Base-by-base conservation (phyloP, 345 rosid genomes). In the Moringa oleifera region DNA sequence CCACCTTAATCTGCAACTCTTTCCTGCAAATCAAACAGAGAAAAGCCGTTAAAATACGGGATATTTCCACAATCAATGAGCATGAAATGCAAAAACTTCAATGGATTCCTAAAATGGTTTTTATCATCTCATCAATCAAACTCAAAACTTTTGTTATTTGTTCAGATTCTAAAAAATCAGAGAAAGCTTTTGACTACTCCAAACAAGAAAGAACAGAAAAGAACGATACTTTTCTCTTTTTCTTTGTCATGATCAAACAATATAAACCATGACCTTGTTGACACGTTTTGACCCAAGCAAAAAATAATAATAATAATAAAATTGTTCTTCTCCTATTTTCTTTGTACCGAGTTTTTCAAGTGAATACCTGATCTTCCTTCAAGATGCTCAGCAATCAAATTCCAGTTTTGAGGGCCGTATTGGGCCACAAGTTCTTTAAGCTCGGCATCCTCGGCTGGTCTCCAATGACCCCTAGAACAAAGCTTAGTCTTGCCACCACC, bases 1-100 rank as follows among this genome's bases (percentile, higher is more conserved):
- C 97, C 98, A 93, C 73, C 98, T 88, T 66, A 93, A 74, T 55
- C 98, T 86, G 63, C 98, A 93, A 63, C 98, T 93, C 68, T 93
- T 90, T 58, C 98, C 97, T 92, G 79, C 41, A 74, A 69, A 68
- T 21, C 55, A 33, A 53, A 64, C 18, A 33, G 23, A 8, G 23
- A 61, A 4, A 67, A n/a, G 13, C 1, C 20, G 19, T 25, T 7
- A 12, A 23, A 55, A 59, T 20, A 55, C 21, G 23, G 22, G 18
- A 51, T 21, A 19, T 17, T 10, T 23, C 16, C 7, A 25, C 36
- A 55, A 37, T 15, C 21, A 49, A 20, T 19, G 20, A 25, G 17
- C 22, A 61, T 33, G 52, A 36, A n/a, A n/a, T n/a, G n/a, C n/a
- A n/a, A n/a, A n/a, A n/a, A n/a, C n/a, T n/a, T n/a, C n/a, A n/a